Evolutionary conservation across 2,329 filamentous ascomycete species (phyloP).

Genomic region (Fusarium subtropicale): DNA sequence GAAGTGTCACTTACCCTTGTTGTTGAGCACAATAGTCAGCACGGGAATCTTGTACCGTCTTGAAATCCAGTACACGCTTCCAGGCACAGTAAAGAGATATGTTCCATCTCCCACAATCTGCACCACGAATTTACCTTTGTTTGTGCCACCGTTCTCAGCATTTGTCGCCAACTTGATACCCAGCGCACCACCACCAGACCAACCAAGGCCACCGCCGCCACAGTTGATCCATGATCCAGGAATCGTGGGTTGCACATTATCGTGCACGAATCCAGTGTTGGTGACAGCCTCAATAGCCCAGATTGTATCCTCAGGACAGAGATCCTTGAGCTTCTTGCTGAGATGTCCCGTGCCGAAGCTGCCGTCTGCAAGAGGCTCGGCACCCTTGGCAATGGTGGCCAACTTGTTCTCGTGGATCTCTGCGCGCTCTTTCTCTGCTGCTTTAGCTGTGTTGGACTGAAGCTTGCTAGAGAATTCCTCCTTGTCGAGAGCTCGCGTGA

Average conservation of each 20-base stretch:
- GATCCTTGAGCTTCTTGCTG: slow-evolving; percentile 47
- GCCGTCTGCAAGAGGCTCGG: slow-evolving; percentile 70
- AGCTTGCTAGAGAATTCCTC: slow-evolving; percentile 57
- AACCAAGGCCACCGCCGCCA: slow-evolving; percentile 82
- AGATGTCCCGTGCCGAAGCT: slow-evolving; percentile 57
- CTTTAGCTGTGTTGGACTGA: slow-evolving; percentile 27
- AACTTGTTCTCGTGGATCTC: slow-evolving; percentile 69
- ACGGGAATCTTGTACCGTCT: slow-evolving; percentile 66
- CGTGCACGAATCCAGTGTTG: slow-evolving; percentile 72
- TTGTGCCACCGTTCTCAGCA: slow-evolving; percentile 54
- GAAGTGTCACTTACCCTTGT: slow-evolving; percentile 58
- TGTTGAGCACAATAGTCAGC: slow-evolving; percentile 67
- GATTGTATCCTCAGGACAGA: slow-evolving; percentile 67
- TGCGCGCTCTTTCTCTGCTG: slow-evolving; percentile 60
- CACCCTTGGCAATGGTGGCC: slow-evolving; percentile 66
- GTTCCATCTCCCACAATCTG: slow-evolving; percentile 70
- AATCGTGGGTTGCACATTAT: slow-evolving; percentile 75
- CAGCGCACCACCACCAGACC: slow-evolving; percentile 80
- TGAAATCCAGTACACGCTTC: slow-evolving; percentile 68
- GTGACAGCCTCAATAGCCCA: slow-evolving; percentile 85
- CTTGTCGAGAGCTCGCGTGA: slow-evolving; percentile 70
- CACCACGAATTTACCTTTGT: slow-evolving; percentile 63
- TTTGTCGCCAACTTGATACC: slow-evolving; percentile 78
- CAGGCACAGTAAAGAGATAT: slow-evolving; percentile 66
- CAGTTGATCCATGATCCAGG: slow-evolving; percentile 85